phyloP scores from a whole-genome alignment of 176 grass and related monocot species.

The Oryza officinalis region DNA sequence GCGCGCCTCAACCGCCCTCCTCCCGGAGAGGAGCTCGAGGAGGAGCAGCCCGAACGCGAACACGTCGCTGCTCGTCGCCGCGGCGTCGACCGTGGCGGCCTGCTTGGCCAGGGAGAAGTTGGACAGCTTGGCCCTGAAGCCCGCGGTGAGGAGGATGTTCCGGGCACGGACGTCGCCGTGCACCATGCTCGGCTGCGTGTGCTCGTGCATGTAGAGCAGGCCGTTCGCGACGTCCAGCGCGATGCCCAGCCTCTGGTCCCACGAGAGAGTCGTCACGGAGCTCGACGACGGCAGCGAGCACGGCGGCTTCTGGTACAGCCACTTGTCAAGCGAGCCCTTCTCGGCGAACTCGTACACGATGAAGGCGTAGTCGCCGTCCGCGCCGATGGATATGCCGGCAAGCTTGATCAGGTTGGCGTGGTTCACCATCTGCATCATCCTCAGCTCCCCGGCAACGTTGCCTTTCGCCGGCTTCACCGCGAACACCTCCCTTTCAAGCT shows the following conservation, averaged over 20 bases:
- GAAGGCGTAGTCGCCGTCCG: slow-evolving; percentile 51
- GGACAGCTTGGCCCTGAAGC: slow-evolving; percentile 64
- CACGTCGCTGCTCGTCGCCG: slow-evolving; percentile 47
- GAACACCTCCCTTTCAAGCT: slow-evolving; percentile 51
- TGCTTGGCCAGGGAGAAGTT: slow-evolving; percentile 53
- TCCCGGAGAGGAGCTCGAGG: slow-evolving; percentile 60
- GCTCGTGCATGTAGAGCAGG: slow-evolving; percentile 78
- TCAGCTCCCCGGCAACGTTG: slow-evolving; percentile 53
- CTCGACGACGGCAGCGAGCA: slow-evolving; percentile 36
- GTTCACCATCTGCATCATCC: slow-evolving; percentile 64
- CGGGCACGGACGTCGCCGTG: slow-evolving; percentile 58
- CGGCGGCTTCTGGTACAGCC: slow-evolving; percentile 46
- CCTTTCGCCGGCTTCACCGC: slow-evolving; percentile 59
- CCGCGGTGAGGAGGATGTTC: slow-evolving; percentile 61
- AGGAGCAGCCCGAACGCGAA: slow-evolving; percentile 56
- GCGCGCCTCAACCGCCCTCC: slow-evolving; percentile 40
- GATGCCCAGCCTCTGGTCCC: slow-evolving; percentile 56
- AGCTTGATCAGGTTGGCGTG: slow-evolving; percentile 64
- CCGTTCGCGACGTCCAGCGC: slow-evolving; percentile 67
- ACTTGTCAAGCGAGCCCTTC: slow-evolving; percentile 71
- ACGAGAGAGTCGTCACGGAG: slow-evolving; percentile 32
- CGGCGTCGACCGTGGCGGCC: slow-evolving; percentile 7
- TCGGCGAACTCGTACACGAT: slow-evolving; percentile 63
- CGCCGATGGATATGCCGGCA: slow-evolving; percentile 49
- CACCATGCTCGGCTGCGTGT: slow-evolving; percentile 77